These are phyloP conservation scores for Tuber microsphaerosporum DNA, from an alignment of 495 filamentous ascomycete genomes.

Conservation along the genomic window DNA sequence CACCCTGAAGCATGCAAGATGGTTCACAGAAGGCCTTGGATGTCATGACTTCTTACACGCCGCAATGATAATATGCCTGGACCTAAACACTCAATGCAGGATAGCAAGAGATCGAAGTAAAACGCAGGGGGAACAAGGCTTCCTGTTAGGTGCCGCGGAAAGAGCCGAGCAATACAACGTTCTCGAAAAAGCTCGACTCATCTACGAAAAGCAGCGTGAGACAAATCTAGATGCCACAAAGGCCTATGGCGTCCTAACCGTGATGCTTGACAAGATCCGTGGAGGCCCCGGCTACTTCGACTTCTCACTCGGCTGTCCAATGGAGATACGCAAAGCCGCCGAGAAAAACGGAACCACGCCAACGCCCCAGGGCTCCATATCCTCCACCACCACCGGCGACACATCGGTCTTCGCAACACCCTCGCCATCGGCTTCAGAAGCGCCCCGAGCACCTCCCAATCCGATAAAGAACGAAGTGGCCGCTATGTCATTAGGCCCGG, in stretches of 20 bases:
- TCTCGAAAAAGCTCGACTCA: constrained; percentile 27
- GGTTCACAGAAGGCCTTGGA: constrained; percentile 66
- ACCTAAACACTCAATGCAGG: constrained; percentile 48
- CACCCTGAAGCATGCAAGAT: constrained; percentile 61
- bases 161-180: constrained; percentile 29
- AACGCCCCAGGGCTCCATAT: constrained; percentile 10
- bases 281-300: constrained; percentile 20
- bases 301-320: background rate
- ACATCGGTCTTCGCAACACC: constrained; percentile 27
- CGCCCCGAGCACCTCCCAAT: constrained; percentile 8
- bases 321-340: background rate
- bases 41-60: constrained; percentile 78
- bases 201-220: constrained; percentile 27
- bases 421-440: constrained; percentile 21
- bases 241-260: constrained; percentile 29
- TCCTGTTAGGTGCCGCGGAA: background rate
- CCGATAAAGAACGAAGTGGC: constrained; percentile 30
- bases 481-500: constrained; percentile 33
- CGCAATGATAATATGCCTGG: constrained; percentile 79
- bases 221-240: constrained; percentile 25
- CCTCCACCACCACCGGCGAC: constrained; percentile 11
- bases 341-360: constrained; percentile 3
- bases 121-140: constrained; percentile 14
- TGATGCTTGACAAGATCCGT: constrained; percentile 28
- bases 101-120: constrained; percentile 17